Evolutionary conservation across 768 basidiomycete species (phyloP), one percentile per base, ranked within the genome.

Genomic region (Russula sp.): DNA sequence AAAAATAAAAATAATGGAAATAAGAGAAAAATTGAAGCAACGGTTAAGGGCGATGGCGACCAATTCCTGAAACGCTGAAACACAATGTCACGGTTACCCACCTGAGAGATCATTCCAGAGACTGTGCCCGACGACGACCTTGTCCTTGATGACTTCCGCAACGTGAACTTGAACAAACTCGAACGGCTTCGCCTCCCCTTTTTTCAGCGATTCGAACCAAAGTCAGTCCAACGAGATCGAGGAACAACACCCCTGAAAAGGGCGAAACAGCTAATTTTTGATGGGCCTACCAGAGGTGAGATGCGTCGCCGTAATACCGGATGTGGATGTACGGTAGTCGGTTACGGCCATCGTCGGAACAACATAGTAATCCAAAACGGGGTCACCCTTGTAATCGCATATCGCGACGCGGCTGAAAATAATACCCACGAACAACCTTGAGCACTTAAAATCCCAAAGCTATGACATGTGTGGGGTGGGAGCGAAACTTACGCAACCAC

Each of bases 61-160:
- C n/a, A 28, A 9, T 24, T 63, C 26, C 44, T 53, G 62, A n/a
- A n/a, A n/a, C n/a, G n/a, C n/a, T n/a, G n/a, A 54, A 60, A 65
- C 64, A 36, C 36, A 64, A 59, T 48, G 61, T 44, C 42, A 52
- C 50, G 46, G 46, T 30, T 20, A 71, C 76, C 57, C 73, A 88
- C 90, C 89, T 55, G 89, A 88, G 34, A 92, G 80, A 71, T 92
- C 90, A 67, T 86, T 83, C 90, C 90, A 93, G 18, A 92, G 77
- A 71, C 83, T 79, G 74, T 93, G 88, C 22, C 91, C 90, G 30
- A 93, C 83, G 55, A 92, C 73, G 44, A 88, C 78, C 73, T 88
- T 90, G 59, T 83, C 86, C 71, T 83, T 82, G 69, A 92, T 82
- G 65, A 86, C 74, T 59, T 79, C 82, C 1, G 88, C 85, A 46